Evolutionary conservation across 2,329 filamentous ascomycete genomes (phyloP), one percentile per base, ranked within the genome.

Genomic region (Penicillium sp.): DNA sequence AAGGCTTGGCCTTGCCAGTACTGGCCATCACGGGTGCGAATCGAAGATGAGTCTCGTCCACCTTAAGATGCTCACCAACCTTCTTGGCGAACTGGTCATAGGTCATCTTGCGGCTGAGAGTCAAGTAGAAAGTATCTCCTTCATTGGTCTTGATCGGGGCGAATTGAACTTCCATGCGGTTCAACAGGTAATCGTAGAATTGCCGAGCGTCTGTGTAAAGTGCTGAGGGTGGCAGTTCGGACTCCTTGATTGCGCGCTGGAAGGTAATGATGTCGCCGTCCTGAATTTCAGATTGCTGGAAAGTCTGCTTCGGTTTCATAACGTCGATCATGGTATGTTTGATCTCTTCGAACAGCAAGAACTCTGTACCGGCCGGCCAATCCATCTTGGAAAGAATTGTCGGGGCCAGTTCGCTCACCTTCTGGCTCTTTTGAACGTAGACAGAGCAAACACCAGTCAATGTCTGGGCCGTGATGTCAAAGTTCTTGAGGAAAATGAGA

Each of bases 221-320:
- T 33, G 80, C 82, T 5, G 71, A 73, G n/a, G 73, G 57, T 9
- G 75, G 71, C 23, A 77, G 56, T 29, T 76, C 72, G 13, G 71
- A 67, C 35, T 78, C 75, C 54, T 76, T 77, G 37, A 84, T 77
- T 27, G 83, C 79, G 59, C 85, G 85, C 73, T 99, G 94, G 77
- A 97, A 97, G 71, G 93, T 96, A 56, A 99, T 86, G 65, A 99
- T 96, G 71, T 99, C 94, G 49, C 94, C 94, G 68, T 99, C 93
- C 72, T 97, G 93, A 25, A 99, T 89, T 73, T 99, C 95, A 1
- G 94, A 94, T 59, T 90, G 87, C 64, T 92, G 90, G 59, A 99
- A 82, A 0, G 92, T 91, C 70, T 91, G 87, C 78, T 96, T 97
- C 0, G 88, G 84, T 77, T 97, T 97, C 80, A 99, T 89, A 7